Conservation (phyloP, 1,284 basidiomycete species). For the Neonothopanus nambi region DNA sequence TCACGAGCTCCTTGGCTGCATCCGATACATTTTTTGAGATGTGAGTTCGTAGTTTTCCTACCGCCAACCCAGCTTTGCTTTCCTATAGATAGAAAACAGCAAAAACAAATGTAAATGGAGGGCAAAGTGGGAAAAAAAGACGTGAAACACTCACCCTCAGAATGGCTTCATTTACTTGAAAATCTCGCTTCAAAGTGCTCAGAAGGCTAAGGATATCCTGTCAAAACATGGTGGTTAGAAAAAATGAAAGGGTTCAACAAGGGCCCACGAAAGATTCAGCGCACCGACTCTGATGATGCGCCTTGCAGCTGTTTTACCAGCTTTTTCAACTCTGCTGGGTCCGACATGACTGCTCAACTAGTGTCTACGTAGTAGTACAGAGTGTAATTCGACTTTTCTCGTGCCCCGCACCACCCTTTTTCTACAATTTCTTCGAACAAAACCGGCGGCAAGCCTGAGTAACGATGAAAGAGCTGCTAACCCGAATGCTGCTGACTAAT, state of each 20-base stretch:
- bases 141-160: slow-evolving; percentile 72
- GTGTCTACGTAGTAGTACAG: not conserved
- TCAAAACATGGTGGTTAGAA: slow-evolving; percentile 29
- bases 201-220: slow-evolving; percentile 78
- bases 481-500: no score
- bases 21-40: slow-evolving; percentile 74
- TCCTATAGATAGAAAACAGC: slow-evolving; percentile 49
- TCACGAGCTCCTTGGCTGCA: slow-evolving; percentile 91
- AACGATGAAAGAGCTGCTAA: no score
- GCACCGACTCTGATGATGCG: slow-evolving; percentile 61
- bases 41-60: slow-evolving; percentile 87
- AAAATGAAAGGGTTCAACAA: slow-evolving; percentile 38
- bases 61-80: slow-evolving; percentile 89
- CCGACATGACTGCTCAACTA: slow-evolving; percentile 37
- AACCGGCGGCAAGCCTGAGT: not conserved
- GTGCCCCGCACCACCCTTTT: not conserved
- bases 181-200: slow-evolving; percentile 74
- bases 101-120: slow-evolving; percentile 14
- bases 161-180: slow-evolving; percentile 82
- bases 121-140: slow-evolving; percentile 24
- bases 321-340: slow-evolving; percentile 70
- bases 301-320: slow-evolving; percentile 77
- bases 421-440: not conserved
- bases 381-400: not conserved
- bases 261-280: slow-evolving; percentile 38